Conservation (phyloP, 2,329 filamentous ascomycete genomes). For the Hyphodiscus sp. region DNA sequence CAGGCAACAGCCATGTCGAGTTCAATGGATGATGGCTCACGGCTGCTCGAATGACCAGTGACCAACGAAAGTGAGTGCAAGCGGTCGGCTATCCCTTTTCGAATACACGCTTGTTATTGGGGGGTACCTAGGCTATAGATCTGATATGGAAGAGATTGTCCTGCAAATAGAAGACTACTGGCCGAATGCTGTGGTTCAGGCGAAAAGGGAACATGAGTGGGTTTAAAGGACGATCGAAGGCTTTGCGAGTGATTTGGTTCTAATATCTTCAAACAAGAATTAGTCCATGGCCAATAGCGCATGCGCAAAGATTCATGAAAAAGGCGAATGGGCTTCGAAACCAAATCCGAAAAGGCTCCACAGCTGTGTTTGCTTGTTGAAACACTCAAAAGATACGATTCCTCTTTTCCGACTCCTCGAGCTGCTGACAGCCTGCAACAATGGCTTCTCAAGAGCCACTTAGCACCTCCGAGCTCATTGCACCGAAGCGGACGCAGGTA, state of each 20-base stretch:
- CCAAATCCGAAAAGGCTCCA: neutral
- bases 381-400: neutral
- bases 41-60: slow-evolving; percentile 26
- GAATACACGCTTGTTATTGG: neutral
- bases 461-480: neutral
- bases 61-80: slow-evolving; percentile 12
- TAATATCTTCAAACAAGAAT: neutral
- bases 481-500: too few relatives aligned
- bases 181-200: neutral
- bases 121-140: neutral
- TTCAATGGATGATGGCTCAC: slow-evolving; percentile 17
- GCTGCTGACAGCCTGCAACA: neutral
- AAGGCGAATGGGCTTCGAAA: neutral
- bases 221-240: neutral
- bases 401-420: neutral
- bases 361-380: neutral
- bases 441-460: neutral
- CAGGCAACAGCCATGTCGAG: slow-evolving; percentile 24
- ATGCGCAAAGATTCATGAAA: neutral
- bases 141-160: neutral
- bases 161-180: neutral
- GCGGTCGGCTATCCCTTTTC: neutral
- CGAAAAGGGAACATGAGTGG: neutral
- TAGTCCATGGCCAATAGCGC: neutral
- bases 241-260: neutral